These are phyloP conservation scores for Coemansia reversa DNA, from an alignment of 192 early-diverging fungal species.

Conservation along the genomic window DNA sequence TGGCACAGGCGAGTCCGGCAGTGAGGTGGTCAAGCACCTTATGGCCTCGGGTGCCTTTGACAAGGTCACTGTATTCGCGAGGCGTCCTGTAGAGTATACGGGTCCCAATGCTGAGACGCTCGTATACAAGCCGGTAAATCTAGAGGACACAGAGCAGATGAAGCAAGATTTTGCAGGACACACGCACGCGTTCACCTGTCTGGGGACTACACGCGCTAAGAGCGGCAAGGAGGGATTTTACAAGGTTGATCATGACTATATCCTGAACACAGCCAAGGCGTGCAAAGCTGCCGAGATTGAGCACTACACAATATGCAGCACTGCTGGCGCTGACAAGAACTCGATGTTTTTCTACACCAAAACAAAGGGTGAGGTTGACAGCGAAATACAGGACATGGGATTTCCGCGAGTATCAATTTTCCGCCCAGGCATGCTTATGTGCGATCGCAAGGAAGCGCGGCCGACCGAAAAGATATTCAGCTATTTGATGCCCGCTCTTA, in stretches of 20 bases:
- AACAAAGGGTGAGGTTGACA: constrained; percentile 79
- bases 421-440: constrained; percentile 56
- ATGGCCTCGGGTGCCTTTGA: constrained; percentile 45
- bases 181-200: constrained; percentile 67
- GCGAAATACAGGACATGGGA: constrained; percentile 59
- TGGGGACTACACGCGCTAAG: constrained; percentile 69
- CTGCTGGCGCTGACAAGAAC: constrained; percentile 55
- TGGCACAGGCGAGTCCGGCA: constrained; percentile 50
- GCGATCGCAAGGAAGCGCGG: constrained; percentile 47
- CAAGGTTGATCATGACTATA: constrained; percentile 79
- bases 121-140: constrained; percentile 70
- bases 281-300: constrained; percentile 29
- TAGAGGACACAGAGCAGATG: constrained; percentile 64
- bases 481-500: constrained; percentile 19
- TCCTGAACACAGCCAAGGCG: constrained; percentile 50
- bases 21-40: constrained; percentile 48
- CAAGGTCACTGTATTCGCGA: constrained; percentile 47
- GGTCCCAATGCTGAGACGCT: constrained; percentile 37
- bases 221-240: constrained; percentile 69
- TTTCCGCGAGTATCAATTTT: constrained; percentile 69
- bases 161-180: constrained; percentile 31
- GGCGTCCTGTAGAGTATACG: constrained; percentile 40
- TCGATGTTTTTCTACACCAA: constrained; percentile 67
- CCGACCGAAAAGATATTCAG: constrained; percentile 18
- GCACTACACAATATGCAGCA: constrained; percentile 49